Evolutionary conservation across 163 green algal genomes (phyloP).

Genomic region (Scenedesmus sp.): DNA sequence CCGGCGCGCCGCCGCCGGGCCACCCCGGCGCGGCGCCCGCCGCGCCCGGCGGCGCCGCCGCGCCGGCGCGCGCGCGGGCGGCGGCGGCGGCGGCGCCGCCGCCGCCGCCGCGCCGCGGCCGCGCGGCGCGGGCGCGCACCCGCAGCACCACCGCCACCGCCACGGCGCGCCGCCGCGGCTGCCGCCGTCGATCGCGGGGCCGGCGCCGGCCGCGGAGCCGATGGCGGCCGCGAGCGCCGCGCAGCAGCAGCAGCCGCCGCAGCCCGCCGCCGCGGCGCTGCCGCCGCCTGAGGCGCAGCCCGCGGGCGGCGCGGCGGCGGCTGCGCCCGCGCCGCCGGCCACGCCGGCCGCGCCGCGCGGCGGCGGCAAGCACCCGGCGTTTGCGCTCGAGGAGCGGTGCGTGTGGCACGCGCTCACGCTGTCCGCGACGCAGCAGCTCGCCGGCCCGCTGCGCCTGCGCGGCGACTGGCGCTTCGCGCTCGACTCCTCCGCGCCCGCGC

Average conservation of each 20-base stretch:
- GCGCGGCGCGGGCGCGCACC: background rate
- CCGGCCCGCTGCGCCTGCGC: constrained; percentile 70
- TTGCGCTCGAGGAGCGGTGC: constrained; percentile 72
- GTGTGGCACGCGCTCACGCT: constrained; percentile 77
- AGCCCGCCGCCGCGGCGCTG: constrained; percentile 34
- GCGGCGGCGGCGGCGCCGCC: background rate
- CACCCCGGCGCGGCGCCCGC: background rate
- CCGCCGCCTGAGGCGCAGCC: constrained; percentile 8
- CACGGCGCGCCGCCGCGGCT: no score
- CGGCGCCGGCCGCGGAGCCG: constrained; percentile 10
- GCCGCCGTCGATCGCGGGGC: constrained; percentile 19
- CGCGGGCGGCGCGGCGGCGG: background rate
- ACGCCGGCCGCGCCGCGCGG: constrained; percentile 9
- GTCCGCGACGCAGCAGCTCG: constrained; percentile 77
- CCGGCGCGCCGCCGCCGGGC: background rate
- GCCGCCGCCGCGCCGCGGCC: background rate
- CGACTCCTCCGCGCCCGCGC: constrained; percentile 21
- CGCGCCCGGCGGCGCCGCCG: background rate
- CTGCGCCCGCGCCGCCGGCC: background rate
- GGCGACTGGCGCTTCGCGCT: constrained; percentile 46
- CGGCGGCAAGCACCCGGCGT: constrained; percentile 59
- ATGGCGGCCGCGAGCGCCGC: no score
- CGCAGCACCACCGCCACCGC: background rate
- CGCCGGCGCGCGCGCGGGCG: no score
- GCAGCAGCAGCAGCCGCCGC: constrained; percentile 1